Base-by-base conservation (phyloP, 208 protist genomes). In the Leishmania braziliensis region DNA sequence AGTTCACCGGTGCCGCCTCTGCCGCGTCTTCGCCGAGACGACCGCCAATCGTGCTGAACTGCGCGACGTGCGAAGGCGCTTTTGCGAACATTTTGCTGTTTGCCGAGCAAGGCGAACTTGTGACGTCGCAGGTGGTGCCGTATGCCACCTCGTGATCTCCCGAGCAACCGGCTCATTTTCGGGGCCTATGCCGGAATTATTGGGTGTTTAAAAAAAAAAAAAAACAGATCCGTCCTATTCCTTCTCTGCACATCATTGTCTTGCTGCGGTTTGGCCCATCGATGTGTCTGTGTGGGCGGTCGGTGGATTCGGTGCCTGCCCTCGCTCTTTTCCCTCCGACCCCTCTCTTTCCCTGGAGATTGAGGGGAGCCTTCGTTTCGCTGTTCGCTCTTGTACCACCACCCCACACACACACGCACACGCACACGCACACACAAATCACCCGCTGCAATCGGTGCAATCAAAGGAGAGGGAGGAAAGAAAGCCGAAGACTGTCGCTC, bases 61-160 rank as follows among this genome's bases (percentile, higher is more conserved):
- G 89, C 46, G 90, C 89, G 20, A 95, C 91, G 23, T 95, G 92
- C 68, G 92, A 95, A 66, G 92, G 92, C 0, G 82, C 78, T 5
- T 88, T 86, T 69, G 29, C 88, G 50, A 90, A 84, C n/a, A 83
- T 91, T 50, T 69, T 88, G 43, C 75, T 95, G 26, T 87, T 90
- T 56, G 81, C 85, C 12, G 80, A 90, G 10, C 77, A 85, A 6
- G 81, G 81, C 18, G 81, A 81, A 63, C 18, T 84, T 0, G 20
- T 53, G 29, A 65, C 81, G 5, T 84, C 81, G 12, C 56, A 33
- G 36, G 81, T 71, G 14, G 14, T 84, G 5, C 81, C 54, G 33
- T 84, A 84, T 56, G 63, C 46, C 56, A 33, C 74, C 16, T 53
- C 48, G 39, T 83, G 36, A 77, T 26, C 50, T 68, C 62, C 43